A percentile compares a stretch with the other conserved stretches of the same genome.
These are phyloP conservation scores for Rhazya stricta DNA, from an alignment of 257 asterid genomes.

Conservation along the genomic window DNA sequence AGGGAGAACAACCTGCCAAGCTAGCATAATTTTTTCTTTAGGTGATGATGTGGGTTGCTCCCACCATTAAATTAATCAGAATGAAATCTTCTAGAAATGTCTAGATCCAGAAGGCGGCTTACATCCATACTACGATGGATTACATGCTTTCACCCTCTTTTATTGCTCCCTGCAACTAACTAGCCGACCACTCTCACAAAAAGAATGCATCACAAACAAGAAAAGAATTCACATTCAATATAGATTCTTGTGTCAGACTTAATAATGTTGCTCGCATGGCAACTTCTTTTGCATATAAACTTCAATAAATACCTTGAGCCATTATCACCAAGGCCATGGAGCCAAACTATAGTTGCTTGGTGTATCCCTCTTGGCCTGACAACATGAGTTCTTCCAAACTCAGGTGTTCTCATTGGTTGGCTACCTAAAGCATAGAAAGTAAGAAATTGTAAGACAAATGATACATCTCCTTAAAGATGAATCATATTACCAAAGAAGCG, in stretches of 20 bases:
- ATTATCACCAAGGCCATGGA: conserved; percentile 80
- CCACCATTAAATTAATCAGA: background rate
- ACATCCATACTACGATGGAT: background rate
- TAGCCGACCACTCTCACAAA: background rate
- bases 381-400: conserved; percentile 81
- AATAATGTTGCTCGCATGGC: background rate
- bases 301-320: conserved; percentile 57
- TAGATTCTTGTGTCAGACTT: background rate
- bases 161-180: background rate
- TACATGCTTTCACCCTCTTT: background rate
- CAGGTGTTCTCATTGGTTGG: conserved; percentile 39
- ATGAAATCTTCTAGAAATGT: background rate
- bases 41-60: background rate
- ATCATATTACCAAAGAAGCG: background rate
- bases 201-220: background rate
- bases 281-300: background rate
- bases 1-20: background rate
- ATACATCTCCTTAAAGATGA: background rate
- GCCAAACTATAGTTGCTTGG: conserved; percentile 84
- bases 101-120: background rate
- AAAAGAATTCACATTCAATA: background rate
- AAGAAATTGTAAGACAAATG: background rate
- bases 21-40: background rate
- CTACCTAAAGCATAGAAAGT: conserved; percentile 35
- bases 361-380: conserved; percentile 82